phyloP scores from a whole-genome alignment of 345 rosid genomes.

The Heritiera littoralis region DNA sequence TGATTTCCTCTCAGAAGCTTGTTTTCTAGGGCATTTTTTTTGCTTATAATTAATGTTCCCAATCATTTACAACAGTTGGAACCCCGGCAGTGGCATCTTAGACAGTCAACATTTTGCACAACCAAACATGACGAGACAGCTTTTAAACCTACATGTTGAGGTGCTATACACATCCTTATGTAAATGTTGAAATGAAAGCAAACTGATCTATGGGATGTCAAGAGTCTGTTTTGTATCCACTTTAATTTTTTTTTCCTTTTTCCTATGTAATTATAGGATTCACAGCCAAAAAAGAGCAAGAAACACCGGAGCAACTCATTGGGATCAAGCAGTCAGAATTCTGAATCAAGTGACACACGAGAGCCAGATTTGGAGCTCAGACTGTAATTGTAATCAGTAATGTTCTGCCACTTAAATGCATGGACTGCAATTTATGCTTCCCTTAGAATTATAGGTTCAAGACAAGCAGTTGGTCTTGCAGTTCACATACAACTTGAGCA shows the following conservation, averaged over 20 bases:
- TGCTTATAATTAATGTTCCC: background rate
- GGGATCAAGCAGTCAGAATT: conserved; percentile 68
- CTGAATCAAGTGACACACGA: conserved; percentile 66
- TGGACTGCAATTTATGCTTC: background rate
- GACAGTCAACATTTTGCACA: conserved; percentile 64
- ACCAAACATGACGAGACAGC: conserved; percentile 62
- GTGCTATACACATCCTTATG: conserved; percentile 26
- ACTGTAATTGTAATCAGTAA: conserved; percentile 50
- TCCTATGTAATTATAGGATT: conserved; percentile 33
- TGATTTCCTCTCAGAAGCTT: background rate
- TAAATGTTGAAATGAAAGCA: background rate
- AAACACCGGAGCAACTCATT: conserved; percentile 46
- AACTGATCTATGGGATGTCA: background rate
- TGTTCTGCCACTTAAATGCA: background rate
- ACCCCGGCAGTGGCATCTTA: conserved; percentile 44
- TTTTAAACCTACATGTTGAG: conserved; percentile 54
- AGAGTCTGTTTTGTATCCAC: background rate
- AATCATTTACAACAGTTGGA: conserved; percentile 53
- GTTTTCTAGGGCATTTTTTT: background rate
- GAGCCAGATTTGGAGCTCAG: conserved; percentile 92
- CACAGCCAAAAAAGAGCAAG: conserved; percentile 37
- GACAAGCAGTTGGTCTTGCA: conserved; percentile 7
- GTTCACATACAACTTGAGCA: conserved; percentile 11
- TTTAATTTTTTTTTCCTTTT: background rate
- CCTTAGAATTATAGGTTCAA: conserved; percentile 16